These are phyloP conservation scores for Trametes sanguinea DNA, from an alignment of 768 basidiomycete genomes.

Conservation along the genomic window DNA sequence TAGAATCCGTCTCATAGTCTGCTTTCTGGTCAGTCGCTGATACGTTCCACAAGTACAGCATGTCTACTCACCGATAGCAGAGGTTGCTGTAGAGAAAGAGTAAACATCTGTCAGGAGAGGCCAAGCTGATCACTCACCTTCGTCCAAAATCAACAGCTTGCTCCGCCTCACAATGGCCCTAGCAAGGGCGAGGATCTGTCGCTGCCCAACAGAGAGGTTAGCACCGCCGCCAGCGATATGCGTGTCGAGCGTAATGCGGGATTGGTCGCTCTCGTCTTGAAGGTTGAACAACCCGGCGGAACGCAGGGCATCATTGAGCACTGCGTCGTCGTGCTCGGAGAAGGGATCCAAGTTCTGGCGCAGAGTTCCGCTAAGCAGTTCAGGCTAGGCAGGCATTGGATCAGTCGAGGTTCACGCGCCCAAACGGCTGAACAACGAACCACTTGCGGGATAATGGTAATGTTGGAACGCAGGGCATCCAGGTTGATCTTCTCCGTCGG, in stretches of 20 bases:
- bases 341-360: conserved; percentile 55
- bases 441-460: conserved; percentile 48
- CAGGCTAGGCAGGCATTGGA: conserved; percentile 29
- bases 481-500: conserved; percentile 45
- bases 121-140: conserved; percentile 25
- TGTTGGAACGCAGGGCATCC: conserved; percentile 45
- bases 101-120: too few species aligned
- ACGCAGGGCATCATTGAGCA: conserved; percentile 42
- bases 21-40: background rate
- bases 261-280: conserved; percentile 32
- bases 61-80: conserved; percentile 28
- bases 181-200: conserved; percentile 47
- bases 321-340: conserved; percentile 47
- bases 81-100: conserved; percentile 21
- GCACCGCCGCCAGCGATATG: conserved; percentile 31
- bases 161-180: conserved; percentile 46
- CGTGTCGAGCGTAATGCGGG: conserved; percentile 34
- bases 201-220: conserved; percentile 43
- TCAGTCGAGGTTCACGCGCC: background rate
- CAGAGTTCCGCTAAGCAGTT: conserved; percentile 46
- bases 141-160: conserved; percentile 50
- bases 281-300: conserved; percentile 40
- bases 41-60: background rate
- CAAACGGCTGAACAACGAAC: conserved; percentile 29
- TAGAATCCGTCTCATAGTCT: conserved; percentile 56